Base-by-base conservation (phyloP, 805 yeast species). In the Candida insectalens region DNA sequence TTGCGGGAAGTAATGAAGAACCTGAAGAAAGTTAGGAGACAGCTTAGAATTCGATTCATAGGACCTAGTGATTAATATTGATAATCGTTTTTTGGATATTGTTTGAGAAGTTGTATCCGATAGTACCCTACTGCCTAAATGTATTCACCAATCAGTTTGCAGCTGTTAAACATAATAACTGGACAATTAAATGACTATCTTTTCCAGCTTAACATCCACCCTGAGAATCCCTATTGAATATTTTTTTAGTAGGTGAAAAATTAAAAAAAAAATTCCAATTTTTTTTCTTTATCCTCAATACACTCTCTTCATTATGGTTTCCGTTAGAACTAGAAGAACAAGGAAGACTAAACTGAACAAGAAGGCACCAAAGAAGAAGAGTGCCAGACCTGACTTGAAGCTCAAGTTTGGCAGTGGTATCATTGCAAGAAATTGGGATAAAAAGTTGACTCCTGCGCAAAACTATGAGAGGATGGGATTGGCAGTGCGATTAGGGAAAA, bases 351-450 rank as follows among this genome's bases (percentile, higher is more conserved):
- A 84, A 37, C 70, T 76, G 41, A 63, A 66, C 45, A 84, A 82
- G 59, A 74, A 70, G 45, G 74, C 92, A 20, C 71, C 92, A 55
- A 68, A 77, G 43, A 55, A 53, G 32, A 84, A 84, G 53, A 88
- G 82, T 49, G n/a, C n/a, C n/a, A 75, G 71, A 47, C 78, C 76
- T 46, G 71, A 81, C 51, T 68, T 77, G 44, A 62, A 78, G 38
- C 75, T 75, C 40, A 73, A 83, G 21, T 67, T 67, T 31, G 67
- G 83, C 0, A 84, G 85, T 51, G 83, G 94, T 2, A 72, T 92
- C 41, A 82, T 92, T 41, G 94, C 85, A 4, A 83, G 75, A 22
- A 71, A 87, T 55, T 92, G 98, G 98, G 95, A 92, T 58, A 71
- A 76, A 38, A 69, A 71, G 9, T 65, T 79, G 36, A 88, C 97